Evolutionary conservation across 2,329 filamentous ascomycete species (phyloP).

Genomic region (Didymellaceae sp.): DNA sequence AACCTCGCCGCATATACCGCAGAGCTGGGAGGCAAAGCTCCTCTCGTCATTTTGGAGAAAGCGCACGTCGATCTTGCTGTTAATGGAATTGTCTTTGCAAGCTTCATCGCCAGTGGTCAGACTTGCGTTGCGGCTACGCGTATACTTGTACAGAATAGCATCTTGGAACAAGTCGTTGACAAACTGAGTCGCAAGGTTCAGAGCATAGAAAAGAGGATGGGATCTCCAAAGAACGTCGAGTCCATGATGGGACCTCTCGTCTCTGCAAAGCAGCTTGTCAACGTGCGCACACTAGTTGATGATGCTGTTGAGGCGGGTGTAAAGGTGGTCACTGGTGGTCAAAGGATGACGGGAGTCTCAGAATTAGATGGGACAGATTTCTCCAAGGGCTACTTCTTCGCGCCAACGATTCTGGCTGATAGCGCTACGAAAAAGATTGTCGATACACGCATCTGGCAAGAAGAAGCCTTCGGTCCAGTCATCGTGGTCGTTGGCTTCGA

Average conservation of each 20-base stretch:
- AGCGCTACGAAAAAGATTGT: conserved; percentile 39
- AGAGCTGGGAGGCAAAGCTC: conserved; percentile 48
- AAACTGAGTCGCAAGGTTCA: conserved; percentile 54
- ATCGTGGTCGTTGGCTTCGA: conserved; percentile 58
- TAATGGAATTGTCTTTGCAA: conserved; percentile 49
- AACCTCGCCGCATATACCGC: conserved; percentile 48
- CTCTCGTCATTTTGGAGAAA: conserved; percentile 47
- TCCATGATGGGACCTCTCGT: conserved; percentile 71
- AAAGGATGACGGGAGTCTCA: conserved; percentile 57
- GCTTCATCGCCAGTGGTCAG: conserved; percentile 62
- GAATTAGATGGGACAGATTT: conserved; percentile 60
- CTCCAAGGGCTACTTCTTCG: conserved; percentile 58
- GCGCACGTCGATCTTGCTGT: conserved; percentile 47
- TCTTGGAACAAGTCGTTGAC: conserved; percentile 50
- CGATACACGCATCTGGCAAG: conserved; percentile 49
- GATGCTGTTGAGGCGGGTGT: conserved; percentile 48
- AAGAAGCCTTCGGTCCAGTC: conserved; percentile 61
- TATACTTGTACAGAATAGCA: conserved; percentile 57
- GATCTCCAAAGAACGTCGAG: conserved; percentile 61
- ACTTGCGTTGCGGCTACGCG: conserved; percentile 64
- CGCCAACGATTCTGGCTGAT: conserved; percentile 53
- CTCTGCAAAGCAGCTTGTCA: conserved; percentile 57
- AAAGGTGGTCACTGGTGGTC: conserved; percentile 56
- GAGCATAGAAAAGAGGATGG: conserved; percentile 62
- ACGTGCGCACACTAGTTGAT: conserved; percentile 47